phyloP scores from a whole-genome alignment of 2,329 filamentous ascomycete species.

The Talaromyces sp. region DNA sequence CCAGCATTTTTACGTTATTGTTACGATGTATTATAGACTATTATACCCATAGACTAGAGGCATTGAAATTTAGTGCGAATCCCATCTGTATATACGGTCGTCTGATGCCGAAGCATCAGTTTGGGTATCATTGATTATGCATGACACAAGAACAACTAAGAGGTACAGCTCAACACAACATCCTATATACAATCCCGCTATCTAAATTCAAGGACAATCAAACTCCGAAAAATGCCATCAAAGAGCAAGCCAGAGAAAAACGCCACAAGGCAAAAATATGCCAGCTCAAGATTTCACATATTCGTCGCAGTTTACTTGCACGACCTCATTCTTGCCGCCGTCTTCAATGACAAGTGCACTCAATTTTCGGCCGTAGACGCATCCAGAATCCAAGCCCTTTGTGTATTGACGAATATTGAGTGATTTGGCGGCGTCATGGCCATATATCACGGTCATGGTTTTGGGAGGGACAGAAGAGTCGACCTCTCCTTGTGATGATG shows the following conservation, averaged over 20 bases:
- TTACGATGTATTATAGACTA: neutral
- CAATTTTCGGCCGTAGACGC: slow-evolving; percentile 70
- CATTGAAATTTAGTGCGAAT: neutral
- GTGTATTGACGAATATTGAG: slow-evolving; percentile 66
- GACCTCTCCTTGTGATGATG: neutral
- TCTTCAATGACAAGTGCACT: slow-evolving; percentile 73
- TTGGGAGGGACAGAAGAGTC: slow-evolving; percentile 27
- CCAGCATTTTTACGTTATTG: neutral
- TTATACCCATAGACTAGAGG: neutral
- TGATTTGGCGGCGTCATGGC: slow-evolving; percentile 75
- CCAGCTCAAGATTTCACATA: slow-evolving; percentile 22
- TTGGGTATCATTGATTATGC: slow-evolving; percentile 7
- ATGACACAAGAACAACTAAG: neutral
- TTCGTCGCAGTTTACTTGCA: slow-evolving; percentile 43
- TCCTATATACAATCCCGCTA: neutral
- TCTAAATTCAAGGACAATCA: neutral
- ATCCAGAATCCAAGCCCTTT: slow-evolving; percentile 81
- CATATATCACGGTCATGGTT: slow-evolving; percentile 71
- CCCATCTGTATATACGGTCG: neutral
- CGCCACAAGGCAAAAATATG: neutral
- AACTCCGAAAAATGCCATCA: neutral
- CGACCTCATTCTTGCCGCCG: slow-evolving; percentile 40
- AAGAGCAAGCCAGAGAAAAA: neutral
- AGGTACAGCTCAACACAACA: neutral
- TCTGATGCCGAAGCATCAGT: neutral